phyloP scores from a whole-genome alignment of 305 asterid genomes.

The Rubia balearica region DNA sequence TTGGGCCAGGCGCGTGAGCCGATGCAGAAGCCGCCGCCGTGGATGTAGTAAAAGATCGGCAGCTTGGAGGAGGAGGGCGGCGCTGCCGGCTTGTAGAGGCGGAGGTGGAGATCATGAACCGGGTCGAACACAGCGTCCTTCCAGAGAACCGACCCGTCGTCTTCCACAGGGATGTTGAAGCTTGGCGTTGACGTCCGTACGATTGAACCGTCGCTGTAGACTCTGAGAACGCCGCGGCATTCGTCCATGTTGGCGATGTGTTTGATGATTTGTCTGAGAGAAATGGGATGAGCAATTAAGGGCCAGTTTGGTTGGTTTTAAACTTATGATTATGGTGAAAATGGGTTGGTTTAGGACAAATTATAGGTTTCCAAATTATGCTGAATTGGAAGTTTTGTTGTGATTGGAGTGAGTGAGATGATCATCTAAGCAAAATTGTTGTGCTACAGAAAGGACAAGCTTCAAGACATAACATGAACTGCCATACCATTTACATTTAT shows the following conservation, averaged over 20 bases:
- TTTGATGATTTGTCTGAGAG: conserved; percentile 1
- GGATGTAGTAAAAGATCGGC: conserved; percentile 66
- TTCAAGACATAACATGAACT: background rate
- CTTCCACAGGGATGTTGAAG: conserved; percentile 40
- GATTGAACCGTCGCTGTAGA: conserved; percentile 64
- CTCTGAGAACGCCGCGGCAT: conserved; percentile 67
- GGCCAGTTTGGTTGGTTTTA: background rate
- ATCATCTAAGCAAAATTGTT: background rate
- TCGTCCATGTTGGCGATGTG: conserved; percentile 29
- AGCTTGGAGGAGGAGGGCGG: conserved; percentile 32
- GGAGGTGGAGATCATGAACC: conserved; percentile 46
- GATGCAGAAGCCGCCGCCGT: conserved; percentile 80
- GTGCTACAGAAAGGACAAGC: conserved; percentile 13
- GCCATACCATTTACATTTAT: background rate
- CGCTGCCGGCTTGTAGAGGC: conserved; percentile 60
- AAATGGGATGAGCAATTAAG: background rate
- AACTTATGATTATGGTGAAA: background rate
- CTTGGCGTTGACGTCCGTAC: conserved; percentile 54
- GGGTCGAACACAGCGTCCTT: conserved; percentile 51
- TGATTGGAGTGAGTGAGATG: background rate
- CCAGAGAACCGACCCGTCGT: conserved; percentile 68
- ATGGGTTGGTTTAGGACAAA: background rate
- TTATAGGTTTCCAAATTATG: background rate
- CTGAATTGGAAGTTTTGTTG: conserved; percentile 16
- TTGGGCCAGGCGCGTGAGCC: conserved; percentile 72